Base-by-base conservation (phyloP, 2,329 filamentous ascomycete genomes). In the Alternaria gaisen region DNA sequence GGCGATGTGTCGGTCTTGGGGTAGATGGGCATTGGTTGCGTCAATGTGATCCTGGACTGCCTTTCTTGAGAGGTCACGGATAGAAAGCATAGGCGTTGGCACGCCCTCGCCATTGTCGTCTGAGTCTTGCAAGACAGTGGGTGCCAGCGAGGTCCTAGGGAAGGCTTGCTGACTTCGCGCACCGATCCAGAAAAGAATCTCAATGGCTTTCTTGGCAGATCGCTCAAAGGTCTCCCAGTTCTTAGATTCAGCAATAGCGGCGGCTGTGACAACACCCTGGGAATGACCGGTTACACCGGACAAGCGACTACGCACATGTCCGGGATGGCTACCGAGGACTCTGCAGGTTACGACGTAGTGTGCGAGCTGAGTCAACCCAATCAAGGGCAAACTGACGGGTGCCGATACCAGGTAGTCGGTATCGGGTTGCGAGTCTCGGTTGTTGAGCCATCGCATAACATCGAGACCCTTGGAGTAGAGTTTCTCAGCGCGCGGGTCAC, bases 131-230 rank as follows among this genome's bases (percentile, higher is more conserved):
- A 99, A 86, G 75, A 94, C 92, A 44, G 88, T 91, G 0, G 95
- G 96, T 4, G 94, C 93, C 72, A 99, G 86, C 34, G 95, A 98
- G 4, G 95, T 99, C 70, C 92, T 89, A 40, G 95, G 96, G 81
- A 97, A 99, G 2, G 94, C 94, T 80, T 99, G 95, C 80, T 99
- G 95, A 80, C 94, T 97, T 74, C 95, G 91, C 63, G 94, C 90
- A 77, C 96, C 95, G 69, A 99, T 97, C 95, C 95, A 99, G 85
- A 99, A 99, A 30, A 99, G 90, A 74, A 97, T 92, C 30, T 92
- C 95, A 66, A 99, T 84, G 3, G 94, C 91, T 69, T 92, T 89
- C 72, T 86, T 90, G 56, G 93, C 87, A 56, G 92, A 88, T 73
- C 91, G 89, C 67, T 91, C 88, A 79, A 95, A 99, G 1, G 92